Percentiles rank a stretch among this genome's conserved stretches.
phyloP scores from a whole-genome alignment of 208 protist species.

The Novymonas esmeraldas region DNA sequence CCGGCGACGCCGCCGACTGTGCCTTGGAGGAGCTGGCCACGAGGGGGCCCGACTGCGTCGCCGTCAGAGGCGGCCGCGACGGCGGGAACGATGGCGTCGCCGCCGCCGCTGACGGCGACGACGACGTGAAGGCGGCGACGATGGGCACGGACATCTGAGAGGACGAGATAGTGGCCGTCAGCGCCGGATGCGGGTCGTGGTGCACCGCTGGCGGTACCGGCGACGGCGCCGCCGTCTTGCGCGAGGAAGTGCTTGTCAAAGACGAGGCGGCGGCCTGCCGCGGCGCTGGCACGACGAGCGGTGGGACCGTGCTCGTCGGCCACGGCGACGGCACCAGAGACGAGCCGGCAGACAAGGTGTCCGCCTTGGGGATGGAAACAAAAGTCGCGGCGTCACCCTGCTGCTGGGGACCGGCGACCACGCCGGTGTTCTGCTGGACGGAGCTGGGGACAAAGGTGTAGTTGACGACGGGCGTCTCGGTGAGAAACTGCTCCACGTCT shows the following conservation, averaged over 20 bases:
- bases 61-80: not conserved
- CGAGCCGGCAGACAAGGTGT: conserved; percentile 2
- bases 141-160: not conserved
- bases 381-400: conserved; percentile 35
- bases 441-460: conserved; percentile 10
- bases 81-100: not conserved
- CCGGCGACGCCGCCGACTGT: too few species aligned
- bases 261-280: not conserved
- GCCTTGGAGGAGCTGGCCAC: too few species aligned
- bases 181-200: conserved; percentile 3
- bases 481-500: conserved; percentile 47
- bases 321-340: conserved; percentile 1
- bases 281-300: not conserved
- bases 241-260: not conserved
- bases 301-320: conserved; percentile 2
- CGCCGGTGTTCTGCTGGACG: not conserved
- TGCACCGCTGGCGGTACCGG: conserved; percentile 1
- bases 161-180: conserved; percentile 4
- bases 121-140: not conserved
- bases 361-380: conserved; percentile 26
- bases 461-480: conserved; percentile 14
- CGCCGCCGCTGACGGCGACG: too few species aligned
- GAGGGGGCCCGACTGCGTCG: conserved; percentile 10
- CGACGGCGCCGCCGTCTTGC: not conserved
- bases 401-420: conserved; percentile 11